These are phyloP conservation scores for Viridothelium virens DNA, from an alignment of 495 filamentous ascomycete genomes.

Conservation along the genomic window DNA sequence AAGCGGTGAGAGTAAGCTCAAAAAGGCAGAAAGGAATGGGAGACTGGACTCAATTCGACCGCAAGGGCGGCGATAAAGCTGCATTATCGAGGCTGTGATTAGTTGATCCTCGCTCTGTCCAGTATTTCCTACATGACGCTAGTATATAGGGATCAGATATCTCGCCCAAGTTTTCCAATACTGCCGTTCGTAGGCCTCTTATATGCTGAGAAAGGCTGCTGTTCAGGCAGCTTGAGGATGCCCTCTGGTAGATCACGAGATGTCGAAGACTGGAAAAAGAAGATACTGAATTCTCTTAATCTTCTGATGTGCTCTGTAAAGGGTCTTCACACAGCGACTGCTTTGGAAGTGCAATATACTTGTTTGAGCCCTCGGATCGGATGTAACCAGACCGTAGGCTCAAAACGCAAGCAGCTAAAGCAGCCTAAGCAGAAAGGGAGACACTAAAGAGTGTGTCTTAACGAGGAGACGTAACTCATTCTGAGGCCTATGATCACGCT, in stretches of 20 bases:
- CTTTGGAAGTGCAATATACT: too few relatives aligned
- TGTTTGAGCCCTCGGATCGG: too few relatives aligned
- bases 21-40: not conserved
- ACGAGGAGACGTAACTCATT: not conserved
- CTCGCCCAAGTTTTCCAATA: not conserved
- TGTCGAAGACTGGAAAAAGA: not conserved
- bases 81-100: conserved; percentile 19
- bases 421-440: conserved; percentile 3
- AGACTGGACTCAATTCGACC: conserved; percentile 5
- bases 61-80: conserved; percentile 21
- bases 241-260: not conserved
- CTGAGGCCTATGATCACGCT: not conserved
- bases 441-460: not conserved
- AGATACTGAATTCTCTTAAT: not conserved
- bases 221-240: not conserved
- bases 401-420: not conserved
- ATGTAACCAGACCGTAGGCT: not conserved
- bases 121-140: not conserved
- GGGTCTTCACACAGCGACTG: not conserved
- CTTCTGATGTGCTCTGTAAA: not conserved
- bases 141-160: not conserved
- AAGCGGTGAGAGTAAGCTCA: conserved; percentile 15
- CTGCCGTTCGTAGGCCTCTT: not conserved
- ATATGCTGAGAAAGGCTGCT: not conserved
- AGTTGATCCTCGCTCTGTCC: not conserved